These are phyloP conservation scores for Linum tenue DNA, from an alignment of 345 rosid species.

Conservation along the genomic window DNA sequence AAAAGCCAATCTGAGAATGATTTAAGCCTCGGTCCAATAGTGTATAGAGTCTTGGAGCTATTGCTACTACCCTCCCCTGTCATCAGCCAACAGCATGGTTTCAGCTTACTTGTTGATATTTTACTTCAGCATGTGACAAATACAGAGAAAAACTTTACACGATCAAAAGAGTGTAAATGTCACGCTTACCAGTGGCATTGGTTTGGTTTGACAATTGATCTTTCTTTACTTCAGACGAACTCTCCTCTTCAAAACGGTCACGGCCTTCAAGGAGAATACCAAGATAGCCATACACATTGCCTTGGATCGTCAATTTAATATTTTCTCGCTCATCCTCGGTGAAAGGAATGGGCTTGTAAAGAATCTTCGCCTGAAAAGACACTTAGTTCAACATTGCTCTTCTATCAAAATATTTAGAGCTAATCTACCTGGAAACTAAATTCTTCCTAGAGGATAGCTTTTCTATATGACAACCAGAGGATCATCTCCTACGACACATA, in stretches of 20 bases:
- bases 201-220: constrained; percentile 23
- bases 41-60: constrained; percentile 37
- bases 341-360: constrained; percentile 75
- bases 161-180: constrained; percentile 3
- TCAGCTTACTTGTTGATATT: constrained; percentile 4
- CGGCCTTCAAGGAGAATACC: constrained; percentile 96
- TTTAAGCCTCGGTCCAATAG: constrained; percentile 77
- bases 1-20: constrained; percentile 92
- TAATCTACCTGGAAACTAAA: too few relatives aligned
- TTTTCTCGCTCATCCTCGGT: constrained; percentile 76
- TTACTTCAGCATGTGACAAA: background rate
- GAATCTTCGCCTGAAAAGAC: constrained; percentile 80
- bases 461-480: background rate
- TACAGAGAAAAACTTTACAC: background rate
- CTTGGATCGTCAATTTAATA: constrained; percentile 71
- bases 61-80: constrained; percentile 34
- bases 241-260: constrained; percentile 88
- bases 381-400: background rate
- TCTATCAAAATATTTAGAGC: background rate
- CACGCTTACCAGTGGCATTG: constrained; percentile 31
- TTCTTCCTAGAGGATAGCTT: background rate
- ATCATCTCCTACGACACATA: background rate
- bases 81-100: constrained; percentile 10
- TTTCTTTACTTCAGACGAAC: constrained; percentile 36
- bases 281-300: constrained; percentile 81